These are phyloP conservation scores for Trebouxia sp. DNA, from an alignment of 139 green algal genomes.

Conservation along the genomic window DNA sequence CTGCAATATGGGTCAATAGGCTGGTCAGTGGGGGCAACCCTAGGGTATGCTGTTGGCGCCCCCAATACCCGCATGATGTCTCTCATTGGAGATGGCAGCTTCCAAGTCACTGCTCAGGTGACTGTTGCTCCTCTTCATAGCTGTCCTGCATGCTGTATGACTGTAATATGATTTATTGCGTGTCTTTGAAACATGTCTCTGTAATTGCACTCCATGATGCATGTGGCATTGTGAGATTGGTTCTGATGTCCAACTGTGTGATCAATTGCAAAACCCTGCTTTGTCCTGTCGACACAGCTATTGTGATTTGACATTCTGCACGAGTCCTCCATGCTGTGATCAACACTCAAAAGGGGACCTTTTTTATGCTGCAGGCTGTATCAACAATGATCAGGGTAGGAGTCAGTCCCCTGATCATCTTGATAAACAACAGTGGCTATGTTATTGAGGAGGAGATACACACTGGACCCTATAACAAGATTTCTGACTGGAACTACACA, in stretches of 20 bases:
- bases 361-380: constrained; percentile 63
- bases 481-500: constrained; percentile 23
- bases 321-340: no score
- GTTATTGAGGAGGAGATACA: constrained; percentile 27
- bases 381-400: constrained; percentile 75
- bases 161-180: background rate
- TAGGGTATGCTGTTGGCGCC: constrained; percentile 49
- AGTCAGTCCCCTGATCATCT: constrained; percentile 76
- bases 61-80: constrained; percentile 69
- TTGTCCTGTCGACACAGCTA: no score
- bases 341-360: no score
- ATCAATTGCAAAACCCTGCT: no score
- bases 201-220: no score
- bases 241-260: no score
- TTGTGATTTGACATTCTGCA: no score
- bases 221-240: no score
- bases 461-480: constrained; percentile 15
- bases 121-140: no score
- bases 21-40: constrained; percentile 76
- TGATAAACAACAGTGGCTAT: constrained; percentile 67
- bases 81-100: constrained; percentile 80
- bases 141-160: background rate
- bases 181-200: background rate
- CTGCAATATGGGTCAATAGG: constrained; percentile 80
- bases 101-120: constrained; percentile 78